Conservation (phyloP, 73 alveolate species). For the Tetrahymena borealis region DNA sequence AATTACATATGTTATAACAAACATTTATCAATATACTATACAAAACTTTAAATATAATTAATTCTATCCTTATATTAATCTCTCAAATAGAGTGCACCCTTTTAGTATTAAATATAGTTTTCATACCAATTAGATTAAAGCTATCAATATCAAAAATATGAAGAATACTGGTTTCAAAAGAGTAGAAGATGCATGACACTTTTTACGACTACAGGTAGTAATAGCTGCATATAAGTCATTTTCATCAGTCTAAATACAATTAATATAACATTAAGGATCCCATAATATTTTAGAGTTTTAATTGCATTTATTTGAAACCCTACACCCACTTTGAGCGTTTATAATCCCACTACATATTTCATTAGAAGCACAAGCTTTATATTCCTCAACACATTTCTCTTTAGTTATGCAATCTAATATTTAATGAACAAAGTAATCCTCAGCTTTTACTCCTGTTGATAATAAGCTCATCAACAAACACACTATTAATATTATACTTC, state of each 20-base stretch:
- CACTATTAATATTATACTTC: neutral
- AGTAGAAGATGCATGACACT: neutral
- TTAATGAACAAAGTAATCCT: neutral
- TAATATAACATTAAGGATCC: neutral
- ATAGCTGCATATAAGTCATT: neutral
- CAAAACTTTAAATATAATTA: no score
- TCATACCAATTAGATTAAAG: neutral
- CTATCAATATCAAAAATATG: neutral
- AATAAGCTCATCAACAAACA: neutral
- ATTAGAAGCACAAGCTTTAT: neutral
- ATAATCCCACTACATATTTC: neutral
- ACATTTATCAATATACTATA: no score
- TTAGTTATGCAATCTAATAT: neutral
- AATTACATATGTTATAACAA: no score
- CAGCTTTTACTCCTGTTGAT: neutral
- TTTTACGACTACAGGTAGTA: neutral
- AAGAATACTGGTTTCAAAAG: neutral
- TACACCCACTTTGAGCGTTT: neutral
- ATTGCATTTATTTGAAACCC: neutral
- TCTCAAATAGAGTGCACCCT: no score
- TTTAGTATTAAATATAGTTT: no score
- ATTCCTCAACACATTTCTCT: neutral
- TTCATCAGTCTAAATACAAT: neutral
- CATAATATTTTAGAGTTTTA: neutral
- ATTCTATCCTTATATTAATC: no score